A percentile compares a stretch with the other conserved stretches of the same genome.
phyloP scores from a whole-genome alignment of 108 stramenopile genomes.

The Cyclotella atomus region DNA sequence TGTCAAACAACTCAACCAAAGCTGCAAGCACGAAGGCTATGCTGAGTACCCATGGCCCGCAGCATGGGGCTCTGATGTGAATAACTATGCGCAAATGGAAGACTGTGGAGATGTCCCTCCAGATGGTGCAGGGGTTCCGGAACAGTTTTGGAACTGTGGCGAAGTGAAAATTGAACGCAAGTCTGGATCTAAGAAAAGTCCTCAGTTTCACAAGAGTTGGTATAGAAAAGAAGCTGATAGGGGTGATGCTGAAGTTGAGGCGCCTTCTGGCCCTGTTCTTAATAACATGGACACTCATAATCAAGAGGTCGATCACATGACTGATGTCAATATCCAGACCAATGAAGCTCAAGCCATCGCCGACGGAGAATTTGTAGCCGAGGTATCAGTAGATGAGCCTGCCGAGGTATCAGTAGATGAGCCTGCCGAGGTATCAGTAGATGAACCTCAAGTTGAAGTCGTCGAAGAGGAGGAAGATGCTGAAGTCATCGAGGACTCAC shows the following conservation, averaged over 20 bases:
- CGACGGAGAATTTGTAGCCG: too few relatives aligned
- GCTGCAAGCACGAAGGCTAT: slow-evolving; percentile 37
- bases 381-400: too few relatives aligned
- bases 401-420: too few relatives aligned
- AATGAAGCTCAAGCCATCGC: too few relatives aligned
- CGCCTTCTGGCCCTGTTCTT: too few relatives aligned
- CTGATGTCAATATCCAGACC: too few relatives aligned
- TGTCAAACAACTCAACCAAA: not conserved
- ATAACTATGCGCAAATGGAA: slow-evolving; percentile 17
- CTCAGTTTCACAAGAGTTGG: not conserved
- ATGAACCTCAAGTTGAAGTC: not conserved
- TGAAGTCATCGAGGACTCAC: not conserved
- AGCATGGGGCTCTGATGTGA: slow-evolving; percentile 15
- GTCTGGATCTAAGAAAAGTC: not conserved
- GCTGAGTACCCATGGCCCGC: slow-evolving; percentile 14
- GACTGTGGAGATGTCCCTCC: slow-evolving; percentile 31
- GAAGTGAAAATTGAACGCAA: slow-evolving; percentile 31
- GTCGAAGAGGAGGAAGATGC: not conserved
- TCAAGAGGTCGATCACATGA: too few relatives aligned
- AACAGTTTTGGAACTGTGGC: slow-evolving; percentile 44
- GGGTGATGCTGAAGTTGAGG: too few relatives aligned
- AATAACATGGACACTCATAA: too few relatives aligned
- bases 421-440: too few relatives aligned
- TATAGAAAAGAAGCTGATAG: not conserved
- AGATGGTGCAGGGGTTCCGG: slow-evolving; percentile 48